phyloP scores from a whole-genome alignment of 257 asterid genomes.

The Asclepias syriaca region DNA sequence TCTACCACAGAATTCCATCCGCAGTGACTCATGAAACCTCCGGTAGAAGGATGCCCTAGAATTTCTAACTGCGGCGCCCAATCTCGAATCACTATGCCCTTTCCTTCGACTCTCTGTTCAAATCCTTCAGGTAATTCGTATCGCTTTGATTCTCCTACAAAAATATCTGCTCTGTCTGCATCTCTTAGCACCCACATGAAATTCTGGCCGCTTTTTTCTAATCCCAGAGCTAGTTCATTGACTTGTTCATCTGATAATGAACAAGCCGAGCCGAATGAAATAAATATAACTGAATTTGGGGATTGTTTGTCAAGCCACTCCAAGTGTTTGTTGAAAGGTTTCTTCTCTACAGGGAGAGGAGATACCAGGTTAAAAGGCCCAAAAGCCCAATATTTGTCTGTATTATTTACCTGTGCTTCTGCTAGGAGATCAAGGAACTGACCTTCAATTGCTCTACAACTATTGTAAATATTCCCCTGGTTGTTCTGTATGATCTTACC shows the following conservation, averaged over 20 bases:
- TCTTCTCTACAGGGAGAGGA: neutral
- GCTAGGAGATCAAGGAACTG: neutral
- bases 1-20: neutral
- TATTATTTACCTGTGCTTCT: neutral
- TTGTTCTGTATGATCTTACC: too few relatives aligned
- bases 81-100: neutral
- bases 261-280: neutral
- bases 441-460: neutral
- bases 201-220: neutral
- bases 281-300: neutral
- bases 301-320: neutral
- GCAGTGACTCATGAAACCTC: neutral
- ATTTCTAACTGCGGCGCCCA: neutral
- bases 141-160: neutral
- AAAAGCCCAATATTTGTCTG: neutral
- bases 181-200: neutral
- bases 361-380: neutral
- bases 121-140: neutral
- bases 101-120: neutral
- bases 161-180: neutral
- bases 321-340: neutral
- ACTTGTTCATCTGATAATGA: neutral
- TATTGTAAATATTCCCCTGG: neutral
- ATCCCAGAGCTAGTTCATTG: neutral
- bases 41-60: neutral